phyloP scores from a whole-genome alignment of 352 stramenopile species.

The Globisporangium camurandrum region DNA sequence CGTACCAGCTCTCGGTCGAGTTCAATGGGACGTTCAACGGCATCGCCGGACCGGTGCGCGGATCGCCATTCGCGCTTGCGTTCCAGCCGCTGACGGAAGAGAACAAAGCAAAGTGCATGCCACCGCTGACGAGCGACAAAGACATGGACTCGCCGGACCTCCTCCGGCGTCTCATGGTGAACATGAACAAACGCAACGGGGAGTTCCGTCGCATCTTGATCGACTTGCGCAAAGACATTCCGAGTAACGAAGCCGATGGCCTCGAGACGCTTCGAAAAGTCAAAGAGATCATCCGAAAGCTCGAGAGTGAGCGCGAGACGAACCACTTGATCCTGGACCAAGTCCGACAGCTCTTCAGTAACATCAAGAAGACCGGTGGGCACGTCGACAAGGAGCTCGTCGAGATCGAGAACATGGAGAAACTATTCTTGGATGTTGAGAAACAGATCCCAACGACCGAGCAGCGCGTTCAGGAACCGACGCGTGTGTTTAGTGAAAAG shows the following conservation, averaged over 20 bases:
- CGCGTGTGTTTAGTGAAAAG: conserved; percentile 85
- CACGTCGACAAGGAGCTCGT: conserved; percentile 80
- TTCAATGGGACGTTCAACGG: conserved; percentile 93
- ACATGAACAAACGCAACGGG: conserved; percentile 81
- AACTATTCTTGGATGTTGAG: conserved; percentile 70
- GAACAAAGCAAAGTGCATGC: conserved; percentile 72
- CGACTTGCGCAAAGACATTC: conserved; percentile 79
- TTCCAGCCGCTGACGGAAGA: conserved; percentile 51
- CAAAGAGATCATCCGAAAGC: conserved; percentile 79
- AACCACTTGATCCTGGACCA: conserved; percentile 76
- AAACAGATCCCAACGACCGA: conserved; percentile 75
- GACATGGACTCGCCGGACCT: conserved; percentile 71
- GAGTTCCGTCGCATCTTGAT: conserved; percentile 75
- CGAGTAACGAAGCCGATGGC: conserved; percentile 64
- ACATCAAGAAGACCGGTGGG: conserved; percentile 70
- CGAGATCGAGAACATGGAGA: conserved; percentile 81
- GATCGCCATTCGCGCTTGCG: conserved; percentile 82
- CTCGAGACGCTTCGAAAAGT: conserved; percentile 76
- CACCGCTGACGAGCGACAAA: conserved; percentile 53
- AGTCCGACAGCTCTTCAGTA: conserved; percentile 66
- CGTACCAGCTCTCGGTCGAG: conserved; percentile 84
- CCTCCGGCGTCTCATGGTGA: conserved; percentile 62
- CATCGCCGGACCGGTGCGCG: conserved; percentile 88
- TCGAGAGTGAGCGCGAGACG: conserved; percentile 55
- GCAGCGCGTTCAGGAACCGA: conserved; percentile 66